A percentile compares a stretch with the other conserved stretches of the same genome.
Conservation (phyloP, 768 basidiomycete genomes). For the Rhodotorula paludigena region DNA sequence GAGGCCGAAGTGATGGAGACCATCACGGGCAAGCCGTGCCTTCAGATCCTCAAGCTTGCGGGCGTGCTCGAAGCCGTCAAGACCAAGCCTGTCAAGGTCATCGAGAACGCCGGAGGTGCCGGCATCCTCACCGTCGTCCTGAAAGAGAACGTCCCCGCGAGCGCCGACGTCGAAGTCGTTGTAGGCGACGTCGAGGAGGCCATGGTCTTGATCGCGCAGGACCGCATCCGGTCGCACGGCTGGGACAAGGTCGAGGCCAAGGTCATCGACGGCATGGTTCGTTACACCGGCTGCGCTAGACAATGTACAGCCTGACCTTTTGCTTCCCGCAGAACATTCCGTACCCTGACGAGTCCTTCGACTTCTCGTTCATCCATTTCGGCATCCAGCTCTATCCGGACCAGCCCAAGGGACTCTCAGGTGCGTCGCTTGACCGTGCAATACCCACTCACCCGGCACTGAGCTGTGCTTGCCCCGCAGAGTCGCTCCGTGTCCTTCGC, state of each 20-base stretch:
- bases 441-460: not conserved
- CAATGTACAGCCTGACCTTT: not conserved
- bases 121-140: not conserved
- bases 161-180: not conserved
- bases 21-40: not conserved
- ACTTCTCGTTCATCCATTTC: not conserved
- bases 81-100: not conserved
- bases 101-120: not conserved
- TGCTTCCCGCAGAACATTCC: not conserved
- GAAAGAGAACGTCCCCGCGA: not conserved
- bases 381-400: conserved; percentile 8
- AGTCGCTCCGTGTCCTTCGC: conserved; percentile 1
- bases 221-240: not conserved
- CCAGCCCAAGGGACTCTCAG: not conserved
- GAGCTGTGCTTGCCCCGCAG: not conserved
- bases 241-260: not conserved
- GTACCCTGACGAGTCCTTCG: not conserved
- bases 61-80: not conserved
- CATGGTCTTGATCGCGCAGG: conserved; percentile 2
- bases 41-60: not conserved
- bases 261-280: not conserved
- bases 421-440: not conserved
- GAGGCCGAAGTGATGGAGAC: not conserved
- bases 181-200: not conserved
- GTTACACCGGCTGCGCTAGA: not conserved